Evolutionary conservation across 78 protist species (phyloP), one percentile per base, ranked within the genome.

Genomic region (Emiliania huxleyi): DNA sequence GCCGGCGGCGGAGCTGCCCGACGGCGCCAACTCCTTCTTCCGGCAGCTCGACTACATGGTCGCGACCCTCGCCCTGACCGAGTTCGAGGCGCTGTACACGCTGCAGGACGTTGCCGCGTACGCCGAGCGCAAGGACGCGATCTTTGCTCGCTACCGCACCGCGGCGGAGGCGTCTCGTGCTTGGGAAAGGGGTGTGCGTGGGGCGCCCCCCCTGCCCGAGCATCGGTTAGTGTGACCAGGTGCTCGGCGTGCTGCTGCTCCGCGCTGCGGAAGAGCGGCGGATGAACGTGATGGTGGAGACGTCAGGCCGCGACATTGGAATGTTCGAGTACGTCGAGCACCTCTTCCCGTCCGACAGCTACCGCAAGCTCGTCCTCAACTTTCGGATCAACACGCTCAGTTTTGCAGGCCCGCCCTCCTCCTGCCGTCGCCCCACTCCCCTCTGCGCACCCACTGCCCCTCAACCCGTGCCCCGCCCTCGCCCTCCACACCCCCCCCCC

Each of bases 1-100:
- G 29, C 38, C 45, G 5, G 52, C 29, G 71, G 71, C n/a, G 37
- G 49, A 38, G 26, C 81, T 88, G 56, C 91, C 91, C 42, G 19
- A 23, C 33, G 91, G 83, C 46, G 49, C 19, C 37, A 22, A 85
- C 91, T 23, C 40, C 83, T 88, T 62, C 91, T 88, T 88, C 52
- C 91, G 91, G 25, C 91, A 88, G 91, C 91, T 88, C 52, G 91
- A 88, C 52, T 88, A 40, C 81, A 62, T 88, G 55, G n/a, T 90
- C 25, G 84, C 92, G 19, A 90, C 92, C 18, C 6, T 90, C 42
- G 92, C 92, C 11, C 2, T 2, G 85, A 2, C 0, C 22, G 92
- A 90, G 62, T 90, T 90, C 55, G 35, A 4, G 18, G 26, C n/a
- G 35, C 92, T 90, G 37, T 90, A 69, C 55, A 44, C 18, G 29